Conservation (phyloP, 495 filamentous ascomycete species). For the Letharia columbiana region DNA sequence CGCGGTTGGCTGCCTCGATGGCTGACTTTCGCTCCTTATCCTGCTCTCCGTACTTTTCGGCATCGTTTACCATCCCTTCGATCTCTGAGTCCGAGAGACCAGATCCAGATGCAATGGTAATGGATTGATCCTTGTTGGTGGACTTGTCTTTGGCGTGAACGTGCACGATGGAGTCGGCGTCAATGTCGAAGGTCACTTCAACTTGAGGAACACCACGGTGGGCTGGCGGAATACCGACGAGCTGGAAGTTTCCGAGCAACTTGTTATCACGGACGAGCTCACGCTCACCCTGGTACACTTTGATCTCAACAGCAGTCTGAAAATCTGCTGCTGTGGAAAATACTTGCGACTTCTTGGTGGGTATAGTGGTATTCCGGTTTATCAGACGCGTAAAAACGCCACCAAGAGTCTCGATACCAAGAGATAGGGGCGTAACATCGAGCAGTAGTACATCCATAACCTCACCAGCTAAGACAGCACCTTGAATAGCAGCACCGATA, state of each 20-base stretch:
- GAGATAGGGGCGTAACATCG: slow-evolving; percentile 94
- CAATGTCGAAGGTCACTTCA: slow-evolving; percentile 99
- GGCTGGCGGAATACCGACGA: slow-evolving; percentile 93
- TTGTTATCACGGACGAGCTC: slow-evolving; percentile 99
- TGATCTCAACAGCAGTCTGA: slow-evolving; percentile 99
- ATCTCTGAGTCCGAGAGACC: slow-evolving; percentile 95
- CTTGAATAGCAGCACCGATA: slow-evolving; percentile 96
- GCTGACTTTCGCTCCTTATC: slow-evolving; percentile 96
- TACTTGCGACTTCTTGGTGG: slow-evolving; percentile 98
- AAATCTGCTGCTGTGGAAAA: slow-evolving; percentile 99
- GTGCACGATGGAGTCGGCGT: slow-evolving; percentile 97
- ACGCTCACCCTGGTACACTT: slow-evolving; percentile 99
- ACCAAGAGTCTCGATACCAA: slow-evolving; percentile 98
- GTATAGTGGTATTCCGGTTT: slow-evolving; percentile 99
- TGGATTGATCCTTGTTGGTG: slow-evolving; percentile 98
- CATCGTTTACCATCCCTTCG: slow-evolving; percentile 91
- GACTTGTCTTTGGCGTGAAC: slow-evolving; percentile 99
- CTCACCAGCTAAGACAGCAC: slow-evolving; percentile 92
- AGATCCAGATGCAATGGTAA: slow-evolving; percentile 96
- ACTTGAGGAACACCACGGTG: slow-evolving; percentile 97
- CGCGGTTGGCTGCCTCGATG: slow-evolving; percentile 93
- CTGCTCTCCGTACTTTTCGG: slow-evolving; percentile 87
- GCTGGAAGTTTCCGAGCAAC: slow-evolving; percentile 98
- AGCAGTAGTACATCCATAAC: slow-evolving; percentile 94
- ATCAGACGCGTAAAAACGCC: slow-evolving; percentile 99